Evolutionary conservation across 768 basidiomycete species (phyloP).

Genomic region (Hericium alpestre): DNA sequence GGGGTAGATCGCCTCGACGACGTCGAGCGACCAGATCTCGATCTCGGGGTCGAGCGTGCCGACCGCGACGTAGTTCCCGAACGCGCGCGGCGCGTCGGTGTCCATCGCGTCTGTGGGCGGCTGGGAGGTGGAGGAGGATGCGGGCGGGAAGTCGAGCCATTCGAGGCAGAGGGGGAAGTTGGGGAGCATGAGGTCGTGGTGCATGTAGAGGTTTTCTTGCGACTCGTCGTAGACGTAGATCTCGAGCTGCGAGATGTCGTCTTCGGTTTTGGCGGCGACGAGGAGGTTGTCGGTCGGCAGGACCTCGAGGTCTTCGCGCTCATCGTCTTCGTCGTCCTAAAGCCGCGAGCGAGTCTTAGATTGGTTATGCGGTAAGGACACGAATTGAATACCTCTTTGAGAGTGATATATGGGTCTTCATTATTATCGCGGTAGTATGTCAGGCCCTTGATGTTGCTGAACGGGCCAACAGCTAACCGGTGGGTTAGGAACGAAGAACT

Average conservation of each 20-base stretch:
- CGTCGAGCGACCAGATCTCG: conserved; percentile 95
- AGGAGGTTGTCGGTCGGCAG: conserved; percentile 87
- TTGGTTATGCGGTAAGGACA: conserved; percentile 1
- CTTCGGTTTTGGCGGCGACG: conserved; percentile 88
- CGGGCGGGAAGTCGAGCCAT: conserved; percentile 94
- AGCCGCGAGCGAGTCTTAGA: not conserved
- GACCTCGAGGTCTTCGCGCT: conserved; percentile 83
- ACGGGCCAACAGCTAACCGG: conserved; percentile 56
- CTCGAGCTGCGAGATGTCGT: conserved; percentile 92
- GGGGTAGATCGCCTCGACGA: conserved; percentile 90
- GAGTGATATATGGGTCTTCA: conserved; percentile 93
- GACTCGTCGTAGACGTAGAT: conserved; percentile 92
- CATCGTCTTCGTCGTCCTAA: conserved; percentile 67
- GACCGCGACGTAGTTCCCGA: conserved; percentile 90
- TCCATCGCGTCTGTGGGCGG: conserved; percentile 18
- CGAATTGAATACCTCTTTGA: conserved; percentile 62
- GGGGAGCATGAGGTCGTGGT: conserved; percentile 96
- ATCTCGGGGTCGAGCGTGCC: conserved; percentile 97
- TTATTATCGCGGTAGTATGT: conserved; percentile 85
- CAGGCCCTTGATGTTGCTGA: conserved; percentile 92
- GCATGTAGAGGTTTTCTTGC: conserved; percentile 85
- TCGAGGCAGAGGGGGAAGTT: conserved; percentile 97
- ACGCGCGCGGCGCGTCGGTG: conserved; percentile 20
- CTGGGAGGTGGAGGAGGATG: conserved; percentile 32
- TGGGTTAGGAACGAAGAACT: conserved; percentile 4